These are phyloP conservation scores for Microbotryum intermedium DNA, from an alignment of 1,284 basidiomycete genomes.

Conservation along the genomic window DNA sequence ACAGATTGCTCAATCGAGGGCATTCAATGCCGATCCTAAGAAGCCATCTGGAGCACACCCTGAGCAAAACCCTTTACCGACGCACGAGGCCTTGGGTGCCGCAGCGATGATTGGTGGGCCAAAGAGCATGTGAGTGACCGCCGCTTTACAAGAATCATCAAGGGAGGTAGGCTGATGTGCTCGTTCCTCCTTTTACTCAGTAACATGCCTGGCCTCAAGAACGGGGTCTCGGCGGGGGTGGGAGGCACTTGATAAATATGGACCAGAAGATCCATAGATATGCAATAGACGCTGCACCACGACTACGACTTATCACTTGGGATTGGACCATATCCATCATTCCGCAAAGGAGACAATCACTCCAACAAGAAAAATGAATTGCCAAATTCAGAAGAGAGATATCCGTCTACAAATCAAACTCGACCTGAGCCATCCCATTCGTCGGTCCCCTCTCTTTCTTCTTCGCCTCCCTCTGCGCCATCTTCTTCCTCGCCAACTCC, in stretches of 20 bases:
- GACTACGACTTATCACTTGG: too few relatives aligned
- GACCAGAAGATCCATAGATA: too few relatives aligned
- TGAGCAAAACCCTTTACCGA: slow-evolving; percentile 8
- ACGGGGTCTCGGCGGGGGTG: neutral
- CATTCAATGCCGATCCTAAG: neutral
- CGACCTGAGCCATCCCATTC: too few relatives aligned
- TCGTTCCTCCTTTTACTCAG: neutral
- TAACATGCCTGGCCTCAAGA: neutral
- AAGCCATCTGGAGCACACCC: neutral
- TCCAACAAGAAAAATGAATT: too few relatives aligned
- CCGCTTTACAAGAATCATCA: too few relatives aligned
- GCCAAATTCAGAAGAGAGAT: too few relatives aligned
- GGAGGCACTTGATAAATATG: too few relatives aligned
- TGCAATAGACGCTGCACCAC: too few relatives aligned
- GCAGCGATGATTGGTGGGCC: slow-evolving; percentile 19
- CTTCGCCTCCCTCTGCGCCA: slow-evolving; percentile 13
- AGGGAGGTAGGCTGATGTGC: neutral
- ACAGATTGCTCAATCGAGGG: neutral
- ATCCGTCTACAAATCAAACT: too few relatives aligned
- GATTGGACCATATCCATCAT: too few relatives aligned
- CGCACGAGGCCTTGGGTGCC: slow-evolving; percentile 20
- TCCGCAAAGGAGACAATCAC: too few relatives aligned
- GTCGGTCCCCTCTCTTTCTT: neutral
- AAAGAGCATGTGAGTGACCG: neutral
- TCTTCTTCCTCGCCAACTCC: slow-evolving; percentile 20